A percentile compares a stretch with the other conserved stretches of the same genome.
These are phyloP conservation scores for Parietichytrium sp. DNA, from an alignment of 108 stramenopile species.

Conservation along the genomic window DNA sequence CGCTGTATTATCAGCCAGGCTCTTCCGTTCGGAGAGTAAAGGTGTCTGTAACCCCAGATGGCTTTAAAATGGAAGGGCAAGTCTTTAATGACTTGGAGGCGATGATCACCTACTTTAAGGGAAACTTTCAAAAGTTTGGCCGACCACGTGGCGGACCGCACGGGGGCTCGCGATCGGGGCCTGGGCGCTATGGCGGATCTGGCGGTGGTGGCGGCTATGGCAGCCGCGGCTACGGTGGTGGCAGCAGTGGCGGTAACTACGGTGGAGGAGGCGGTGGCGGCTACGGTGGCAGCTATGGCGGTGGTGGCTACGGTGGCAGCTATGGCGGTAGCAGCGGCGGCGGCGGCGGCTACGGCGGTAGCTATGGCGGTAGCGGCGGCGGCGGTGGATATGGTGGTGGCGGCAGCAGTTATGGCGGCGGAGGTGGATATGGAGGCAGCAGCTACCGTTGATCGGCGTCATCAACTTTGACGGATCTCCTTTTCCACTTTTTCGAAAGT, in stretches of 20 bases:
- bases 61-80: not conserved
- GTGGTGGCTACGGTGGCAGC: not conserved
- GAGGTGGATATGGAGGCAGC: conserved; percentile 13
- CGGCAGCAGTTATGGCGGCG: not conserved
- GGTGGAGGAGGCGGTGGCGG: not conserved
- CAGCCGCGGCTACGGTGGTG: not conserved
- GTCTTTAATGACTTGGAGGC: not conserved
- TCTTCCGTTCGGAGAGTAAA: not conserved
- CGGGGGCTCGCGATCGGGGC: not conserved
- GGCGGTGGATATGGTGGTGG: conserved; percentile 2
- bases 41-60: not conserved
- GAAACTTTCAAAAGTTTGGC: not conserved
- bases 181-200: not conserved
- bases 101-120: not conserved
- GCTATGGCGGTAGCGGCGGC: not conserved
- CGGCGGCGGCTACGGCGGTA: not conserved
- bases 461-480: too few relatives aligned
- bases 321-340: not conserved
- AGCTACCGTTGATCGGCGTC: too few relatives aligned
- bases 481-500: too few relatives aligned
- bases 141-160: not conserved
- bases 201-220: not conserved
- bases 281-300: not conserved
- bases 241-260: not conserved
- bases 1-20: not conserved